phyloP scores from a whole-genome alignment of 441 rosid genomes.

The Bocquillonia castaneifolia region DNA sequence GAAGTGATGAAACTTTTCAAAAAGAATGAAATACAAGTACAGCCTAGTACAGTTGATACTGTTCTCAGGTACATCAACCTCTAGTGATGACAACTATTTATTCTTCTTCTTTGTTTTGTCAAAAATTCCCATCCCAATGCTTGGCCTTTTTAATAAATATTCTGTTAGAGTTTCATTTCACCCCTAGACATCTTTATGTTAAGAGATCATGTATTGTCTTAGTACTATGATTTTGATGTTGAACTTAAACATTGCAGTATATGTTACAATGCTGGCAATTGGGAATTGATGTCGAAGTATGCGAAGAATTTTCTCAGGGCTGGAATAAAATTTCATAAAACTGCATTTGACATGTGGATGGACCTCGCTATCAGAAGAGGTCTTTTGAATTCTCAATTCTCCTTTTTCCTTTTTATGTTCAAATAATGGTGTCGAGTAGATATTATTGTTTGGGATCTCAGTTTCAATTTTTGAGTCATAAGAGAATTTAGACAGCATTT shows the following conservation, averaged over 20 bases:
- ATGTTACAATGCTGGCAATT: constrained; percentile 55
- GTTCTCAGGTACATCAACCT: constrained; percentile 52
- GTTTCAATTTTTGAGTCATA: neutral
- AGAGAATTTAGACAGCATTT: neutral
- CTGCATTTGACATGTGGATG: constrained; percentile 82
- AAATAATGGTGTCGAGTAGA: too few species aligned
- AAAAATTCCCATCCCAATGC: neutral
- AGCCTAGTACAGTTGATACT: constrained; percentile 76
- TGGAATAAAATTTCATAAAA: constrained; percentile 61
- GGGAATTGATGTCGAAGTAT: constrained; percentile 72
- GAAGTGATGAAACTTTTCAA: constrained; percentile 63
- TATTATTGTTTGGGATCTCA: constrained; percentile 15
- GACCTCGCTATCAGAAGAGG: constrained; percentile 75
- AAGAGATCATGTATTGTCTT: neutral
- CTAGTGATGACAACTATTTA: neutral
- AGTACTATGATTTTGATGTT: constrained; percentile 15
- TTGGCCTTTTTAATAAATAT: neutral
- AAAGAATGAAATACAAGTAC: constrained; percentile 48
- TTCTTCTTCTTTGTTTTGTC: constrained; percentile 11
- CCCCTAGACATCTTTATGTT: constrained; percentile 1
- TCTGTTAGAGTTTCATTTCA: neutral
- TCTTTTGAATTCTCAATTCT: constrained; percentile 18
- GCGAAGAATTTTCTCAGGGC: constrained; percentile 55
- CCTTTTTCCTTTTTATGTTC: neutral
- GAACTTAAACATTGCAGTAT: constrained; percentile 54